Percentiles rank a stretch among this genome's conserved stretches.
These are phyloP conservation scores for Yarrowia sp. DNA, from an alignment of 805 yeast species.

Conservation along the genomic window DNA sequence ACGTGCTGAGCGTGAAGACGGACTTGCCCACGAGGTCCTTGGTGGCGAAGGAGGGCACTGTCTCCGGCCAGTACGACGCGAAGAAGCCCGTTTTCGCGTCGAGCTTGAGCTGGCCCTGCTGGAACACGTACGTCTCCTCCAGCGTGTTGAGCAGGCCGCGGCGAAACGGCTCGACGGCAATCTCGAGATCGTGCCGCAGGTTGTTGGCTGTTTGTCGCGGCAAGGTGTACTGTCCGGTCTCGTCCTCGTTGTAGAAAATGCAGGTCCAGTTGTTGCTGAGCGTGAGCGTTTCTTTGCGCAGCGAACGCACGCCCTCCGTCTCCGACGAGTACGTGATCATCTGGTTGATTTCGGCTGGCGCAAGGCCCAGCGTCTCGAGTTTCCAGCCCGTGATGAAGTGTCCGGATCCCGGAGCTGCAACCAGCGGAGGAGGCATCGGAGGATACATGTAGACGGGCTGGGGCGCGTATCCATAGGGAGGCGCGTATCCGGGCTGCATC, in stretches of 20 bases:
- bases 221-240: background rate
- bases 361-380: background rate
- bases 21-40: background rate
- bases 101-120: background rate
- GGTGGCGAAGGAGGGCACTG: background rate
- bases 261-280: conserved; percentile 17
- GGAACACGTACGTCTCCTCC: conserved; percentile 3
- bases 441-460: background rate
- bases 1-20: conserved; percentile 1
- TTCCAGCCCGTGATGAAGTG: conserved; percentile 19
- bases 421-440: background rate
- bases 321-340: conserved; percentile 8
- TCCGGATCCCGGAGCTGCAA: background rate
- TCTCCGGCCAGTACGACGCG: background rate
- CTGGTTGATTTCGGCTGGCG: background rate
- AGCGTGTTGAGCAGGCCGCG: background rate
- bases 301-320: background rate
- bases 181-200: background rate
- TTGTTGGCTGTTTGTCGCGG: background rate
- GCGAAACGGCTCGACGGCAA: background rate
- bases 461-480: background rate
- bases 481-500: background rate
- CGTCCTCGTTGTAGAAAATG: conserved; percentile 9
- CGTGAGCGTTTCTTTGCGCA: conserved; percentile 4
- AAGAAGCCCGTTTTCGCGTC: background rate